A percentile compares a stretch with the other conserved stretches of the same genome.
Evolutionary conservation across 2,329 filamentous ascomycete genomes (phyloP).

Genomic region (Alternaria novae-zelandiae): DNA sequence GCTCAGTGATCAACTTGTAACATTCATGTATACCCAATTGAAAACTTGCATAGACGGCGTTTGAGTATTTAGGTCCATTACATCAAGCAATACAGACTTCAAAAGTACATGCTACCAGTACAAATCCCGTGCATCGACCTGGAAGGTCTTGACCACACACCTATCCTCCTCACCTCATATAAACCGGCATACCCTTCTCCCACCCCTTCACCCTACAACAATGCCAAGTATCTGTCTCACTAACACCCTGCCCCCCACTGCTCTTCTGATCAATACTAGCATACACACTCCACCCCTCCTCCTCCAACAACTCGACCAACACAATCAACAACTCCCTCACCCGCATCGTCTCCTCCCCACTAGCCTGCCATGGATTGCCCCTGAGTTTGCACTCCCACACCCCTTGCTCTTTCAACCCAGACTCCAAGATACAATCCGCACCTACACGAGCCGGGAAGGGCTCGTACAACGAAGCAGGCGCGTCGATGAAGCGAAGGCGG

Average conservation of each 20-base stretch:
- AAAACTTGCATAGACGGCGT: slow-evolving; percentile 12
- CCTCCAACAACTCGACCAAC: slow-evolving; percentile 35
- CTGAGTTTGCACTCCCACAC: slow-evolving; percentile 44
- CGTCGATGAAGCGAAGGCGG: slow-evolving; percentile 45
- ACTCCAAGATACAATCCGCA: slow-evolving; percentile 13
- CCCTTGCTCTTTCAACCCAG: slow-evolving; percentile 12
- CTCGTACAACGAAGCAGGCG: slow-evolving; percentile 13
- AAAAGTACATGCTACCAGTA: not conserved
- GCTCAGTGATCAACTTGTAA: not conserved
- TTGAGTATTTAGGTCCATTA: not conserved
- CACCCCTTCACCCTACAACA: slow-evolving; percentile 29
- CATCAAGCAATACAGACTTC: not conserved
- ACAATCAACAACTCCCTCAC: slow-evolving; percentile 44
- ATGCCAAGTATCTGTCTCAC: slow-evolving; percentile 36
- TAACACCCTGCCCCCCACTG: slow-evolving; percentile 19
- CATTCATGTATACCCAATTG: slow-evolving; percentile 12
- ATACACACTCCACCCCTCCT: slow-evolving; percentile 50
- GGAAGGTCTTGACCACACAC: not conserved
- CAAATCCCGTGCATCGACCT: not conserved
- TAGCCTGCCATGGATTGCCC: slow-evolving; percentile 42
- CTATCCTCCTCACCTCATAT: slow-evolving; percentile 2
- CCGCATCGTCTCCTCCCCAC: slow-evolving; percentile 46
- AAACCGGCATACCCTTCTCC: slow-evolving; percentile 28
- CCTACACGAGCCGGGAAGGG: slow-evolving; percentile 16
- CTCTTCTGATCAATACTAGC: slow-evolving; percentile 47